Conservation (phyloP, 106 monocot genomes). For the Hemerocallis citrina region DNA sequence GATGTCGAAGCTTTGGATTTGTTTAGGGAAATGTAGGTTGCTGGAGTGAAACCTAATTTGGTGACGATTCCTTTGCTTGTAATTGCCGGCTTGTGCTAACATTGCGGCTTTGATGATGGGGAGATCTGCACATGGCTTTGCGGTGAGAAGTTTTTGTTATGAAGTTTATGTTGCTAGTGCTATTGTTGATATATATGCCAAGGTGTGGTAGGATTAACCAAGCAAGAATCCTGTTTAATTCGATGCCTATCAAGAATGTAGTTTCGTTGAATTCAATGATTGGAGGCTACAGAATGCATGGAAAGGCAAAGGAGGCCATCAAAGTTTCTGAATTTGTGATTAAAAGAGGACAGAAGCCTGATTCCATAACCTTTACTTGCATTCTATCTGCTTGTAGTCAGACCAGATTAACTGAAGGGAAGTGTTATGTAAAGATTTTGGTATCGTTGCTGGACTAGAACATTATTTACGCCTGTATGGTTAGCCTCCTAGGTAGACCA, state of each 20-base stretch:
- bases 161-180: slow-evolving; percentile 59
- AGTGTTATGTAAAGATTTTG: slow-evolving; percentile 33
- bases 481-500: slow-evolving; percentile 53
- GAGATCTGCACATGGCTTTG: slow-evolving; percentile 50
- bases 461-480: slow-evolving; percentile 76
- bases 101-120: slow-evolving; percentile 51
- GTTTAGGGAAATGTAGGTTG: slow-evolving; percentile 59
- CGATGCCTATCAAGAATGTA: slow-evolving; percentile 33
- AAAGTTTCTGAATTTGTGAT: slow-evolving; percentile 38
- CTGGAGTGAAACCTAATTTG: slow-evolving; percentile 36
- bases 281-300: slow-evolving; percentile 64
- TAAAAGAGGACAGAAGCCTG: slow-evolving; percentile 22
- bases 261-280: slow-evolving; percentile 71
- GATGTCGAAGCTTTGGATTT: slow-evolving; percentile 46
- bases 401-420: slow-evolving; percentile 36
- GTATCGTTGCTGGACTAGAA: slow-evolving; percentile 44
- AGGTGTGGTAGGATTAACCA: slow-evolving; percentile 53
- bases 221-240: slow-evolving; percentile 35
- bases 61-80: slow-evolving; percentile 66
- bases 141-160: slow-evolving; percentile 25
- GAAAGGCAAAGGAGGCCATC: slow-evolving; percentile 34
- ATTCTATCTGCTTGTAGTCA: slow-evolving; percentile 58
- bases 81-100: slow-evolving; percentile 60
- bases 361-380: slow-evolving; percentile 51
- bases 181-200: slow-evolving; percentile 61